Conservation (phyloP, 768 basidiomycete genomes). For the Pseudohyphozyma bogoriensis region DNA sequence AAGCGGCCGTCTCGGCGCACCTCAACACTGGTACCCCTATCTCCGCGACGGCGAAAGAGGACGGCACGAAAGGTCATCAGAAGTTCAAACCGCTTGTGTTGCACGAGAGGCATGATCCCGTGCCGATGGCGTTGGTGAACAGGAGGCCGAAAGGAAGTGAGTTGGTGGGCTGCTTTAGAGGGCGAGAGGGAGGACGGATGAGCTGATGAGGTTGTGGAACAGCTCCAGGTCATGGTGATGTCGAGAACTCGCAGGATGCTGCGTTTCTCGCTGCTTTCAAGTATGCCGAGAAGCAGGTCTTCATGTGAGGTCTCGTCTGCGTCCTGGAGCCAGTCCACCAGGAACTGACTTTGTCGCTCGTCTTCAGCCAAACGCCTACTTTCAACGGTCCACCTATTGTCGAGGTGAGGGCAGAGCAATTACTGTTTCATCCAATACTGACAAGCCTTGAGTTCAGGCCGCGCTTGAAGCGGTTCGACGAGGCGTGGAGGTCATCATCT, state of each 20-base stretch:
- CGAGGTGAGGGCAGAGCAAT: conserved; percentile 50
- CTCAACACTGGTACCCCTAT: no score
- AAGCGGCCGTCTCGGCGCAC: no score
- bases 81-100: conserved; percentile 54
- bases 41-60: no score
- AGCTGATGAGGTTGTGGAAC: no score
- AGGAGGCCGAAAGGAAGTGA: conserved; percentile 48
- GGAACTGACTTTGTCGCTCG: no score
- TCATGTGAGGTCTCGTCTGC: conserved; percentile 40
- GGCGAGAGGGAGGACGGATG: no score
- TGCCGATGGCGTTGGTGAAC: conserved; percentile 53
- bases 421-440: conserved; percentile 35
- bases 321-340: no score
- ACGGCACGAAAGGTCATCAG: no score
- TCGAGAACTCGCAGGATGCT: conserved; percentile 51
- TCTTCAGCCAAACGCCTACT: conserved; percentile 50
- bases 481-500: conserved; percentile 49
- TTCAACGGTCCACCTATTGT: conserved; percentile 57
- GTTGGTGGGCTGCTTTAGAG: no score
- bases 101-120: conserved; percentile 37
- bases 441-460: neutral
- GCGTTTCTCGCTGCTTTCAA: conserved; percentile 56
- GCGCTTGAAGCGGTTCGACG: conserved; percentile 35
- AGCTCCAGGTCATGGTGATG: conserved; percentile 33
- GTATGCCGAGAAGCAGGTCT: conserved; percentile 51